Percentiles rank a stretch among this genome's conserved stretches.
phyloP scores from a whole-genome alignment of 495 filamentous ascomycete species.

The Acidomyces sp. region DNA sequence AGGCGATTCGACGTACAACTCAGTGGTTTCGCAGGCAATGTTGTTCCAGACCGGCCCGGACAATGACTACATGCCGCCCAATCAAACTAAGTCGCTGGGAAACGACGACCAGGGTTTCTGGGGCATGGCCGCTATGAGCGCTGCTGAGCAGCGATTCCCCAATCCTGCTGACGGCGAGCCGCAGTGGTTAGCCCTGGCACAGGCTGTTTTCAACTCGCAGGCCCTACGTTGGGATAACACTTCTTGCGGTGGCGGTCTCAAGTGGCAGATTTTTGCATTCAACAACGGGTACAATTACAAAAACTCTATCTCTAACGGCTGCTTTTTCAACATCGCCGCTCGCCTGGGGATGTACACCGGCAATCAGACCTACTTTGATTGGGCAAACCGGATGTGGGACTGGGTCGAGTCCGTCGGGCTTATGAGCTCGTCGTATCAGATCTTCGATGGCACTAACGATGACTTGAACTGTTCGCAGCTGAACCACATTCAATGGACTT shows the following conservation, averaged over 20 bases:
- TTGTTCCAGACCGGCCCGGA: conserved; percentile 36
- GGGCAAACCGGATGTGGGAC: conserved; percentile 60
- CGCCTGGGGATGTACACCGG: conserved; percentile 62
- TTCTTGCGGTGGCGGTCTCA: conserved; percentile 62
- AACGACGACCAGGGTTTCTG: conserved; percentile 49
- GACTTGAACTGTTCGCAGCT: conserved; percentile 44
- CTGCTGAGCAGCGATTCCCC: conserved; percentile 38
- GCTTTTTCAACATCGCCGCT: conserved; percentile 66
- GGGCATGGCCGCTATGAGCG: conserved; percentile 43
- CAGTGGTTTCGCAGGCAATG: conserved; percentile 37
- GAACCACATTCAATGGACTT: conserved; percentile 58
- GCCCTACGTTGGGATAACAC: conserved; percentile 53
- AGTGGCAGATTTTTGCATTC: conserved; percentile 78
- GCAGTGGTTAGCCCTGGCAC: conserved; percentile 61
- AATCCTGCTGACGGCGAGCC: conserved; percentile 38
- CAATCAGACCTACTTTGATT: conserved; percentile 63
- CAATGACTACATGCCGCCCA: conserved; percentile 38
- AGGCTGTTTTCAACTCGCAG: conserved; percentile 67
- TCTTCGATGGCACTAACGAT: conserved; percentile 55
- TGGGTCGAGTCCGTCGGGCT: conserved; percentile 52
- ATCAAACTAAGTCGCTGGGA: conserved; percentile 34
- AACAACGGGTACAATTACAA: conserved; percentile 72
- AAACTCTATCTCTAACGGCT: conserved; percentile 68
- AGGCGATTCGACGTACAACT: conserved; percentile 41
- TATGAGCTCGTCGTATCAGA: conserved; percentile 36